A percentile compares a stretch with the other conserved stretches of the same genome.
phyloP scores from a whole-genome alignment of 1,284 basidiomycete species.

The Sanguinoderma infundibulare region DNA sequence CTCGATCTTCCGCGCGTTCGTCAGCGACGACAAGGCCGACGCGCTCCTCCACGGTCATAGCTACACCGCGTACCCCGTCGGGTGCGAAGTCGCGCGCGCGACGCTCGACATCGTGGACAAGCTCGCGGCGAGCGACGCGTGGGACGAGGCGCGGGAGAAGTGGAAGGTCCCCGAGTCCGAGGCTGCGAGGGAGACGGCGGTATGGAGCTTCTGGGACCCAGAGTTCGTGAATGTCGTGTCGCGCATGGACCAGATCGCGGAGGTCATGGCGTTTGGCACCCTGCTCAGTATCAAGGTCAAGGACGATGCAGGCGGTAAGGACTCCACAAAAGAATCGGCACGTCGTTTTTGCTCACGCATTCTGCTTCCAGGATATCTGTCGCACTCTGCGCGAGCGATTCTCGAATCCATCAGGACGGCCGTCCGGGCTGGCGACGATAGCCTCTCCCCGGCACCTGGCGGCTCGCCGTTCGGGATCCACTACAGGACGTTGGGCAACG shows the following conservation, averaged over 20 bases:
- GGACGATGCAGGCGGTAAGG: slow-evolving; percentile 61
- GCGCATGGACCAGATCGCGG: slow-evolving; percentile 58
- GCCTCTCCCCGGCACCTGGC: slow-evolving; percentile 51
- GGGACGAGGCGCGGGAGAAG: slow-evolving; percentile 54
- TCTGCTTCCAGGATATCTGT: slow-evolving; percentile 68
- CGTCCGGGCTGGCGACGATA: slow-evolving; percentile 25
- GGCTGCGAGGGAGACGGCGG: slow-evolving; percentile 25
- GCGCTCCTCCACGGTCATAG: slow-evolving; percentile 95
- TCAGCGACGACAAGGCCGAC: slow-evolving; percentile 76
- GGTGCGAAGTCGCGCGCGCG: slow-evolving; percentile 89
- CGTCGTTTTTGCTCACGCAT: neutral
- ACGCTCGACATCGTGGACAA: slow-evolving; percentile 72
- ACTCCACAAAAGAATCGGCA: neutral
- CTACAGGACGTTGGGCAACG: slow-evolving; percentile 89
- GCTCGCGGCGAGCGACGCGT: slow-evolving; percentile 51
- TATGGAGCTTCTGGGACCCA: slow-evolving; percentile 93
- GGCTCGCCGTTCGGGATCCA: slow-evolving; percentile 77
- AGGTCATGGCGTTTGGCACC: slow-evolving; percentile 88
- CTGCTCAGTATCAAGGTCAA: slow-evolving; percentile 84
- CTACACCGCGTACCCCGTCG: slow-evolving; percentile 92
- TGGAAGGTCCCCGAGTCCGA: slow-evolving; percentile 42
- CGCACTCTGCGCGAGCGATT: slow-evolving; percentile 68
- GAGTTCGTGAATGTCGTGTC: slow-evolving; percentile 74
- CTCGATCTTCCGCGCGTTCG: slow-evolving; percentile 83
- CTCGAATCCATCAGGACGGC: slow-evolving; percentile 52